Percentiles rank a stretch among this genome's conserved stretches.
Conservation (phyloP, 2,329 filamentous ascomycete species). For the Aspergillus sp. region DNA sequence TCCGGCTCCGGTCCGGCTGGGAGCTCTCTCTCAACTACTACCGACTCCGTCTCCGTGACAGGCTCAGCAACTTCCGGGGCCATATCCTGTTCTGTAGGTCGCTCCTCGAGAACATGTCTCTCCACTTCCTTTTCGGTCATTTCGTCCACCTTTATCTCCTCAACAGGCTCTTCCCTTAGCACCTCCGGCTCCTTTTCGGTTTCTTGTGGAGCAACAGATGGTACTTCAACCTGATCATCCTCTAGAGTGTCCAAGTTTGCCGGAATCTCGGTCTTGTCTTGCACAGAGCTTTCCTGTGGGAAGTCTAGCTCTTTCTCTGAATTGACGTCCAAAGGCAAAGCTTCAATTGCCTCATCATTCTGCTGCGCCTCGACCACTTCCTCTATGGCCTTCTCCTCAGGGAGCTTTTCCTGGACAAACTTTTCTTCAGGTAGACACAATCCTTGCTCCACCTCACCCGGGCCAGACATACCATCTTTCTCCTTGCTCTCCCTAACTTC, state of each 20-base stretch:
- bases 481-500: neutral
- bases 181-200: neutral
- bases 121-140: neutral
- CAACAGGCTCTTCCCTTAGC: neutral
- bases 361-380: slow-evolving; percentile 1
- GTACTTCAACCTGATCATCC: neutral
- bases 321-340: neutral
- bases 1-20: neutral
- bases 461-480: neutral
- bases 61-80: neutral
- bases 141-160: neutral
- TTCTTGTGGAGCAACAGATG: neutral
- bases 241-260: neutral
- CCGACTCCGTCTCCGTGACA: neutral
- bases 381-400: neutral
- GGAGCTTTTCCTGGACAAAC: neutral
- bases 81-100: neutral
- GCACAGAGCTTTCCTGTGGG: neutral
- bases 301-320: neutral
- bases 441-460: neutral
- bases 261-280: neutral
- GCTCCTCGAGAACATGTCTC: neutral
- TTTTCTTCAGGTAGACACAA: neutral
- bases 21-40: neutral
- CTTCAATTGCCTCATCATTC: slow-evolving; percentile 5